Base-by-base conservation (phyloP, 768 basidiomycete genomes). In the Boletus edulis region DNA sequence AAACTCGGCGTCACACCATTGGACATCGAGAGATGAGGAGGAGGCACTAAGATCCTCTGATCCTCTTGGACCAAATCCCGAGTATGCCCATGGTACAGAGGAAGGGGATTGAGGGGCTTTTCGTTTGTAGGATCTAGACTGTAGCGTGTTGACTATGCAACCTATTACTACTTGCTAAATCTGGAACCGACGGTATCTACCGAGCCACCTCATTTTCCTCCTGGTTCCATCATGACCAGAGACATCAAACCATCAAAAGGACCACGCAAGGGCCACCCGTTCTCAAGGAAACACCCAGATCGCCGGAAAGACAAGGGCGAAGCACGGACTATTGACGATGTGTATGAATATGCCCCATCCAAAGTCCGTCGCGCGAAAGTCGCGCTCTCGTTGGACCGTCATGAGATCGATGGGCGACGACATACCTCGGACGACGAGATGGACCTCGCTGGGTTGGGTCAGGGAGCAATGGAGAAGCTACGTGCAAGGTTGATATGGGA, bases 261-360 rank as follows among this genome's bases (percentile, higher is more conserved):
- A 32, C 37, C 5, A 4, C 51, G 49, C 24, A 59, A 59, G 20
- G 10, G 22, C 37, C 54, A 22, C 6, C 15, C 34, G 1, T 52
- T 40, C 4, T 27, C 43, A 29, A 74, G 73, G 48, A 73, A 66
- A 46, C 81, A 80, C 56, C 75, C 75, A 48, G 82, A 78, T 70
- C 79, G 81, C 29, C 72, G 70, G 49, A 84, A 81, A 15, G 45
- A 12, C 34, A 57, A 51, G 32, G 52, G 42, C 20, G 73, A 74
- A 48, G 52, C 69, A 17, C 64, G 53, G n/a, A 51, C 68, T 15
- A 64, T 76, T 32, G 62, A 73, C 20, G 86, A 89, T 60, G 76
- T 88, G 1, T 89, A 89, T 66, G 87, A 89, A 62, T 83, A 84
- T 55, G 72, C 79, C 51, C 76, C 77, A 34, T 70, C 75, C 50